Evolutionary conservation across 176 grass and related monocot species (phyloP), one percentile per base, ranked within the genome.

Genomic region (Dendrocalamus sinicus): DNA sequence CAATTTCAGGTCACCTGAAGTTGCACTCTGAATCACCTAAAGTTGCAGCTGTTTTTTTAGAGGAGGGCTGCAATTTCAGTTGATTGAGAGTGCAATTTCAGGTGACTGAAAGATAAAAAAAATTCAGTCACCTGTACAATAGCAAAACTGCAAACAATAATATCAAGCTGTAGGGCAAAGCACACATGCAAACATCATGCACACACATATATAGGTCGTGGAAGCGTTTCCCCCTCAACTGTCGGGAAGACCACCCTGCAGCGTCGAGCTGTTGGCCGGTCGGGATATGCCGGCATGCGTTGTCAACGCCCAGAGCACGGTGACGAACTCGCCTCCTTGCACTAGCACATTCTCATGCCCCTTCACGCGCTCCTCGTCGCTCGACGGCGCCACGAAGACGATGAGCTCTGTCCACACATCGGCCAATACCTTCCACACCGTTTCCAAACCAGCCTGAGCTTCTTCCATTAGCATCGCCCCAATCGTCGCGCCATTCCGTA

Each of bases 391-490:
- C 3, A 37, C 26, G 17, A 35, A 64, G 2, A 79, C 23, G 7
- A 79, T 1, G 40, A 79, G n/a, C 41, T 79, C 76, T 0, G 59
- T 64, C 77, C 77, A 80, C 0, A 80, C 9, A 26, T 67, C 9
- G 24, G 77, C 77, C 60, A 80, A 0, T 0, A 66, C 1, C 45
- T 67, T 17, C 78, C 78, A 80, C 45, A 52, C 61, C 6, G 0
- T 3, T 2, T 5, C 55, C 8, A 9, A 11, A 0, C 8, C 3
- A 0, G 7, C 4, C 0, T 0, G 0, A 0, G 24, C 24, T 26
- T 32, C 9, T 0, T 9, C 0, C 13, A 6, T 53, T 3, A 74
- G 15, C 8, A 1, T 1, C 0, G 0, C 10, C 30, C 13, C 77
- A 23, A 46, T 2, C 63, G 32, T 40, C 32, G 78, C 78, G 12